These are phyloP conservation scores for Mortierella sp. DNA, from an alignment of 371 early-diverging fungal species.

Conservation along the genomic window DNA sequence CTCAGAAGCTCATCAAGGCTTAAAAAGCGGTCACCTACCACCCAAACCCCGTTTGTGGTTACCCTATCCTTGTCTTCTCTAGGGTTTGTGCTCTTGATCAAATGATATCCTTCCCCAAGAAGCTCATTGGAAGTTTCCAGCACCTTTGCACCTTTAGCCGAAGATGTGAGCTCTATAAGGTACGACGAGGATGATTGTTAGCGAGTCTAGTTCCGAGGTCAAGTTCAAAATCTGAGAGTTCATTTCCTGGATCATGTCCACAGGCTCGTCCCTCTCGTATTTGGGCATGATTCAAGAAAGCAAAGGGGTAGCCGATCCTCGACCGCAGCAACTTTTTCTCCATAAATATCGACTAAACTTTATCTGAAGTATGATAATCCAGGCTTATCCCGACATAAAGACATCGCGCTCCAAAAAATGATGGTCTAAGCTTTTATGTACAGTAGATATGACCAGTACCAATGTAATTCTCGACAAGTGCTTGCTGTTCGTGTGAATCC, in stretches of 20 bases:
- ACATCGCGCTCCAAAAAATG: too few species aligned
- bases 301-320: too few species aligned
- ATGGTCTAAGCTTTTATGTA: not conserved
- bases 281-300: too few species aligned
- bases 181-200: too few species aligned
- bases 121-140: conserved; percentile 83
- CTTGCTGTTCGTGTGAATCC: conserved; percentile 26
- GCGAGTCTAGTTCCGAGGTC: too few species aligned
- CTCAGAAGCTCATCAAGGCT: too few species aligned
- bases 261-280: too few species aligned
- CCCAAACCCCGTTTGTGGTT: conserved; percentile 47
- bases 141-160: conserved; percentile 71
- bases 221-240: too few species aligned
- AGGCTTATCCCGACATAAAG: not conserved
- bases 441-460: conserved; percentile 9
- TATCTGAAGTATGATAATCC: too few species aligned
- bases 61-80: conserved; percentile 57
- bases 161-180: conserved; percentile 73
- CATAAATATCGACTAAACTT: too few species aligned
- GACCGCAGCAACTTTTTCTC: too few species aligned
- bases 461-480: conserved; percentile 28
- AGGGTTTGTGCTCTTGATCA: conserved; percentile 77
- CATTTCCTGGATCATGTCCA: not conserved
- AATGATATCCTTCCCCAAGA: conserved; percentile 80
- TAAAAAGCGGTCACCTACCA: conserved; percentile 24